Conservation (phyloP, 1,284 basidiomycete genomes). For the Ceratobasidium sp. region DNA sequence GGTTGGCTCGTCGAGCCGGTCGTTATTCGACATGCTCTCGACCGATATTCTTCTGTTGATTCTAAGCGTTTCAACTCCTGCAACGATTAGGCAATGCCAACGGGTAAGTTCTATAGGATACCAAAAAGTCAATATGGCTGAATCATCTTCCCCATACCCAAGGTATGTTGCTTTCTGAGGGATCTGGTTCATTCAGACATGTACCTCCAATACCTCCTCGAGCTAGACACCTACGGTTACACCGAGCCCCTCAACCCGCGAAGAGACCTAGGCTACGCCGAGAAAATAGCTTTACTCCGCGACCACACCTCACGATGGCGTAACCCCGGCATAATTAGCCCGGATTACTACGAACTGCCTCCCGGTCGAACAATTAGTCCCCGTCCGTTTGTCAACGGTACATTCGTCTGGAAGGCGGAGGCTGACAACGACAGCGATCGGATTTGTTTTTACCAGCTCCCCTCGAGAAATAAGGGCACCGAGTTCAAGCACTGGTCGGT, state of each 20-base stretch:
- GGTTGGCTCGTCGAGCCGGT: not conserved
- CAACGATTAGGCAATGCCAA: not conserved
- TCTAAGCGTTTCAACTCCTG: not conserved
- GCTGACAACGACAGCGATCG: too few relatives aligned
- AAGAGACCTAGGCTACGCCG: not conserved
- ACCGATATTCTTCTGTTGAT: not conserved
- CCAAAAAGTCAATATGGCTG: too few relatives aligned
- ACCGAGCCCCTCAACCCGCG: not conserved
- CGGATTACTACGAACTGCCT: not conserved
- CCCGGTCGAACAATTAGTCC: not conserved
- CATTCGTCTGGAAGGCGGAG: not conserved
- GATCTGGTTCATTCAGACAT: not conserved
- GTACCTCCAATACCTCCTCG: conserved; percentile 11
- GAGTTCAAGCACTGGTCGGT: not conserved
- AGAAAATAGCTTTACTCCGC: conserved; percentile 8
- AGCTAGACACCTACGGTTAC: conserved; percentile 14
- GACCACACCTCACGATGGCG: not conserved
- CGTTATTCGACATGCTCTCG: not conserved
- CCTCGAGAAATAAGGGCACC: conserved; percentile 10
- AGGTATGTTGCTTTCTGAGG: conserved; percentile 1
- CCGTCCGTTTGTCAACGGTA: not conserved
- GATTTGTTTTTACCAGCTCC: conserved; percentile 11
- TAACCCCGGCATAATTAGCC: not conserved
- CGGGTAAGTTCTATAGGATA: not conserved
- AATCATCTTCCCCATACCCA: too few relatives aligned